These are phyloP conservation scores for Symbiodinium pilosum DNA, from an alignment of 73 alveolate species.

Conservation along the genomic window DNA sequence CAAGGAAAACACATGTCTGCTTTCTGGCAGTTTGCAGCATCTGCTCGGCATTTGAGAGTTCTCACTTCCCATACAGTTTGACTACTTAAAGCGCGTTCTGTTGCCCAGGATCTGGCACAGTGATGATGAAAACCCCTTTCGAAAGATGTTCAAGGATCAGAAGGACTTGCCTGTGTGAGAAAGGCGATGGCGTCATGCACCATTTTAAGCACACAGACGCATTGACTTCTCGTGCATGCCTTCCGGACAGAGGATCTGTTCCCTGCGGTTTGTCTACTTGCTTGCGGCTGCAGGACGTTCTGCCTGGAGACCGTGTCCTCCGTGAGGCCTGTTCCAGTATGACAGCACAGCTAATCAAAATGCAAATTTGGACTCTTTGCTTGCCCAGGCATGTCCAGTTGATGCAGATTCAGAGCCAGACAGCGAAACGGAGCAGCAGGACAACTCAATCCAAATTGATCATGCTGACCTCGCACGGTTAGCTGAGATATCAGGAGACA, in stretches of 20 bases:
- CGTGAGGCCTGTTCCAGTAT: not conserved
- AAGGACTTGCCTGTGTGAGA: conserved; percentile 14
- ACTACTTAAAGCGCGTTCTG: too few species aligned
- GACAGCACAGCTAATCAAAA: not conserved
- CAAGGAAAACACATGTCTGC: too few species aligned
- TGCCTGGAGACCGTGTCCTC: conserved; percentile 65
- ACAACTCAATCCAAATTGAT: not conserved
- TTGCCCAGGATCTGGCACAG: conserved; percentile 58
- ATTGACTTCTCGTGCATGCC: not conserved
- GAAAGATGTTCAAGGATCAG: conserved; percentile 83
- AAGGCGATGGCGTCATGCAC: too few species aligned
- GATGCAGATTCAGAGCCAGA: conserved; percentile 37
- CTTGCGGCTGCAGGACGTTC: conserved; percentile 13
- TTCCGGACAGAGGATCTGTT: not conserved
- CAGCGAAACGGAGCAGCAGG: conserved; percentile 55
- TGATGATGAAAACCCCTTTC: conserved; percentile 72
- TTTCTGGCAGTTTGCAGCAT: too few species aligned
- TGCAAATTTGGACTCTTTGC: too few species aligned
- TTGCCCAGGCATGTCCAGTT: conserved; percentile 17
- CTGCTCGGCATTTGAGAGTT: too few species aligned
- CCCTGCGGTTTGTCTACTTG: too few species aligned
- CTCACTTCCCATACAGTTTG: too few species aligned
- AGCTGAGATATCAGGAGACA: not conserved
- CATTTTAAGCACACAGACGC: not conserved
- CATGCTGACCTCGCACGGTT: conserved; percentile 18